Conservation (phyloP, 352 stramenopile genomes). For the Globisporangium uncinulatum region DNA sequence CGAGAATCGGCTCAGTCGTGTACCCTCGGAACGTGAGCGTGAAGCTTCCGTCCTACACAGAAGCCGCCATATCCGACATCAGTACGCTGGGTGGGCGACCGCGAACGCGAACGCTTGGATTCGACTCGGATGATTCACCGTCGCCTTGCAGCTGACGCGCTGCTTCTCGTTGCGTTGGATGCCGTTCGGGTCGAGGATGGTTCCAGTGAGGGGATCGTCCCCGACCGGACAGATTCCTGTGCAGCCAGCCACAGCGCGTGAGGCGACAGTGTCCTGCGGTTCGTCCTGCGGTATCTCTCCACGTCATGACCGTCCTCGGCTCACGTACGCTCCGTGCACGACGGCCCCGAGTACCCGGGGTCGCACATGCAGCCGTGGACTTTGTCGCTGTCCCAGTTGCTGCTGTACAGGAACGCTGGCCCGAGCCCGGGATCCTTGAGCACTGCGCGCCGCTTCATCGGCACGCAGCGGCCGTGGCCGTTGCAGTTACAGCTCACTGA, state of each 20-base stretch:
- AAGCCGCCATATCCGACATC: not conserved
- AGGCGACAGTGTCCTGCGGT: too few species aligned
- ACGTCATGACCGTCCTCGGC: too few species aligned
- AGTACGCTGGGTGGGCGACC: not conserved
- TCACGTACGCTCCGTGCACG: slow-evolving; percentile 55
- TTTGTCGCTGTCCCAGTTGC: slow-evolving; percentile 81
- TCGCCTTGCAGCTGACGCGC: slow-evolving; percentile 62
- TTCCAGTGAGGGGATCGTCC: slow-evolving; percentile 84
- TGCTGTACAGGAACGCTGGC: slow-evolving; percentile 41
- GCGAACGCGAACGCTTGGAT: not conserved
- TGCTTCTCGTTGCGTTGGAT: slow-evolving; percentile 74
- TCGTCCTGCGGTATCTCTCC: too few species aligned
- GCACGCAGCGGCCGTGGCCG: slow-evolving; percentile 73
- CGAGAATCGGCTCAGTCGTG: slow-evolving; percentile 61
- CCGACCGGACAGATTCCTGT: slow-evolving; percentile 68
- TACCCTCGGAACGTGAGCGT: slow-evolving; percentile 79
- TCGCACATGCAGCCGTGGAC: slow-evolving; percentile 88
- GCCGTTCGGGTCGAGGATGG: slow-evolving; percentile 43
- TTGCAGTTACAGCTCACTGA: slow-evolving; percentile 73
- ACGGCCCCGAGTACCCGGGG: slow-evolving; percentile 60
- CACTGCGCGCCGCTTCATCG: slow-evolving; percentile 52
- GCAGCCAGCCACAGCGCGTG: not conserved
- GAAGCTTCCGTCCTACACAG: slow-evolving; percentile 60
- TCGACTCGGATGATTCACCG: slow-evolving; percentile 16
- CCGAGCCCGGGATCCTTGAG: slow-evolving; percentile 58